Conservation (phyloP, 495 filamentous ascomycete species). For the Penicillium steckii region DNA sequence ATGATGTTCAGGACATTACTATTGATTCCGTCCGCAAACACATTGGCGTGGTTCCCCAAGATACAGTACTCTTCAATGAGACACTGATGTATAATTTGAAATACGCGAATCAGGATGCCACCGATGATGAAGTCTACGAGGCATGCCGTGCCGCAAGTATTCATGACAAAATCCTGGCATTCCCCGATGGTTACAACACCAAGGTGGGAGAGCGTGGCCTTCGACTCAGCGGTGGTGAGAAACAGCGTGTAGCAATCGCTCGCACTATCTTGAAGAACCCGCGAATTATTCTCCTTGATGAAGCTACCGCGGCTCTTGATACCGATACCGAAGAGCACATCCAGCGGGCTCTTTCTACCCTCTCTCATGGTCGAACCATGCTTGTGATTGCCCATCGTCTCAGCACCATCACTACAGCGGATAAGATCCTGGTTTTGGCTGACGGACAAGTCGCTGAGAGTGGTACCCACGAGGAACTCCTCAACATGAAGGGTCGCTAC, state of each 20-base stretch:
- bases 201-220: slow-evolving; percentile 94
- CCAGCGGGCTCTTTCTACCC: slow-evolving; percentile 75
- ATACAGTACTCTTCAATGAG: slow-evolving; percentile 96
- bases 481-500: slow-evolving; percentile 76
- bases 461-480: slow-evolving; percentile 82
- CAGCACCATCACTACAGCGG: slow-evolving; percentile 90
- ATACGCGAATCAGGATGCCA: slow-evolving; percentile 84
- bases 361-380: slow-evolving; percentile 82
- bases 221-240: slow-evolving; percentile 90
- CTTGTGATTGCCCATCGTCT: slow-evolving; percentile 84
- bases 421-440: slow-evolving; percentile 92
- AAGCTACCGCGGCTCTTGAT: slow-evolving; percentile 93
- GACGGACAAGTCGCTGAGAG: slow-evolving; percentile 79
- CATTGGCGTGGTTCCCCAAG: slow-evolving; percentile 96
- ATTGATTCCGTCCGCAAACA: slow-evolving; percentile 89
- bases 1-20: slow-evolving; percentile 79
- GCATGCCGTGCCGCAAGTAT: slow-evolving; percentile 92
- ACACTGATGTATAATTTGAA: slow-evolving; percentile 94
- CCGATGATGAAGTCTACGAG: slow-evolving; percentile 84
- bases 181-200: slow-evolving; percentile 89
- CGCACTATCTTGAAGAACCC: slow-evolving; percentile 95
- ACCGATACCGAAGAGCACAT: slow-evolving; percentile 97
- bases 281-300: slow-evolving; percentile 92
- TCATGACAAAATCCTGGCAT: slow-evolving; percentile 90
- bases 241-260: slow-evolving; percentile 95